These are phyloP conservation scores for Capsicum chinense DNA, from an alignment of 257 asterid genomes.

Conservation along the genomic window DNA sequence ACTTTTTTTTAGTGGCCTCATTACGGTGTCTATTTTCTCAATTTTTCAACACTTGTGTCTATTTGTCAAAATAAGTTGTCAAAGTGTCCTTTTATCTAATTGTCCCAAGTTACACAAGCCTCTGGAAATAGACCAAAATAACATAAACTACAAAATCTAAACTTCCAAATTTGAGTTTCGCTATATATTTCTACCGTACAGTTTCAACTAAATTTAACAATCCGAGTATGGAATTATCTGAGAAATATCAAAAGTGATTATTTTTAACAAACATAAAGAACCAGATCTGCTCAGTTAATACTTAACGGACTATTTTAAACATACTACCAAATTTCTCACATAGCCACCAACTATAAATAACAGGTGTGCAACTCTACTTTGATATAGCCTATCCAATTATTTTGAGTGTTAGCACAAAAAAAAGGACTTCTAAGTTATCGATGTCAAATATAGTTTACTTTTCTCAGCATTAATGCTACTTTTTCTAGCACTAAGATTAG, in stretches of 20 bases:
- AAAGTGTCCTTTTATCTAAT: too few species aligned
- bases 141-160: background rate
- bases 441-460: background rate
- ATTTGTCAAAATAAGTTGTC: too few species aligned
- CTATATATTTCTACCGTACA: background rate
- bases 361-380: background rate
- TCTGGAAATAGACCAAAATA: background rate
- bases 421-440: background rate
- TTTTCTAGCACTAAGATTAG: slow-evolving; percentile 11
- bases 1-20: too few species aligned
- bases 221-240: background rate
- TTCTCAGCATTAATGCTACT: background rate
- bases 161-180: background rate
- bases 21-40: too few species aligned
- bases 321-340: background rate
- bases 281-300: background rate
- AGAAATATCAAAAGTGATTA: background rate
- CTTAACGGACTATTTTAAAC: background rate
- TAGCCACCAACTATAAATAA: background rate
- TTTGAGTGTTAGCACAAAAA: background rate
- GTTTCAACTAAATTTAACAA: background rate
- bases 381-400: background rate
- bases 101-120: background rate
- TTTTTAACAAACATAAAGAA: background rate
- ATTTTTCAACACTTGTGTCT: too few species aligned